Base-by-base conservation (phyloP, 2,329 filamentous ascomycete genomes). In the Tolypocladium endophyticum region DNA sequence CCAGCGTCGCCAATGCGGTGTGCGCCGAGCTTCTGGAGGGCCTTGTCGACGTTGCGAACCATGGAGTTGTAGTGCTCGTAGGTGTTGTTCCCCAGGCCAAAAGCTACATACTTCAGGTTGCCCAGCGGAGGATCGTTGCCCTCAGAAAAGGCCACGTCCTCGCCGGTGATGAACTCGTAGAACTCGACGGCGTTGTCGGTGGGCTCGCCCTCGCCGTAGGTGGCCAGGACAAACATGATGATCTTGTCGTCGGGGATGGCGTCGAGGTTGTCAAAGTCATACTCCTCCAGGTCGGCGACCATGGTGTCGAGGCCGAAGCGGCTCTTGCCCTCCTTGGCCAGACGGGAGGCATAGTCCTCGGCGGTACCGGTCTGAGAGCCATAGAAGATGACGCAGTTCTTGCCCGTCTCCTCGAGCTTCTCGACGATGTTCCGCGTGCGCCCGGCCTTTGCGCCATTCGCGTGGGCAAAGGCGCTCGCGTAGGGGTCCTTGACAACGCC, bases 41-140 rank as follows among this genome's bases (percentile, higher is more conserved):
- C 87, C 73, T 88, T 86, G 76, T 94, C 86, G 60, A 97, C 87
- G 64, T 93, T 90, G 73, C 93, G 91, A 62, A 99, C 92, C 91
- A 99, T 96, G 58, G 89, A 89, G 79, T 99, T 99, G 82, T 97
- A 99, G 80, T 99, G 94, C 73, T 99, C 94, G 73, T 99, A 99
- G 35, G 94, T 97, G 80, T 97, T 99, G 81, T 99, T 99, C 66
- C 94, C 94, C 45, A 99, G 86, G 70, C 94, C 94, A 69, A 99
- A 99, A 60, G 92, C 84, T 70, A 99, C 92, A 71, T 92, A 99
- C 74, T 92, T 93, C 71, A 99, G 83, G 69, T 90, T 92, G 57
- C 78, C 81, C 59, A 99, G 84, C 56, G 93, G 84, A 63, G 87
- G 83, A 28, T 93, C 88, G 54, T 75, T 76, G 67, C 86, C 84